These are phyloP conservation scores for Telfairia occidentalis DNA, from an alignment of 331 rosid species.

Conservation along the genomic window DNA sequence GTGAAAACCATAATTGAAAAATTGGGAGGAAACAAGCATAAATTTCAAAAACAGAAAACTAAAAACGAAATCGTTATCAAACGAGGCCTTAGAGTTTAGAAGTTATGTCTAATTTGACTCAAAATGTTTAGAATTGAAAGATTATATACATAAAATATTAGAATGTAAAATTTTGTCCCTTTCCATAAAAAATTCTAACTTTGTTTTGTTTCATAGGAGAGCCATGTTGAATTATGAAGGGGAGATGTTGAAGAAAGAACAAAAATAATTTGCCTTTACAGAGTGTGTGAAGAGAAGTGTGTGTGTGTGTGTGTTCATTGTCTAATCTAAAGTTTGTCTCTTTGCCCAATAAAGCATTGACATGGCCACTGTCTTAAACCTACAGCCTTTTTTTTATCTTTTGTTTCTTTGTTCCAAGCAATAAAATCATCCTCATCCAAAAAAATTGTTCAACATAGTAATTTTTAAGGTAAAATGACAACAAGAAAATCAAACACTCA, in stretches of 20 bases:
- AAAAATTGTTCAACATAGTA: background rate
- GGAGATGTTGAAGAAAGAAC: background rate
- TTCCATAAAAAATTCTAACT: too few species aligned
- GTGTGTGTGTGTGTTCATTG: background rate
- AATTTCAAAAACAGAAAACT: too few species aligned
- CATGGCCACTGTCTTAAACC: background rate
- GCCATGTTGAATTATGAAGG: background rate
- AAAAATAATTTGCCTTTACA: slow-evolving; percentile 4
- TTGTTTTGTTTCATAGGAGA: too few species aligned
- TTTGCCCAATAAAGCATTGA: background rate
- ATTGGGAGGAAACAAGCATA: too few species aligned
- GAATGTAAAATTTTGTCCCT: background rate
- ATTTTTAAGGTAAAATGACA: background rate
- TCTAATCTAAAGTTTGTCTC: background rate
- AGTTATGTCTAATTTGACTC: too few species aligned
- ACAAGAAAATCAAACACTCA: background rate
- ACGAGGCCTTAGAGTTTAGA: too few species aligned
- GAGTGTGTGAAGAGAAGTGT: background rate
- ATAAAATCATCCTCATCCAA: background rate
- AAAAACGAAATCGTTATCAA: too few species aligned
- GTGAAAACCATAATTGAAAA: too few species aligned
- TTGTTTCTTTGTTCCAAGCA: background rate
- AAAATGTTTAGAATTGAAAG: background rate
- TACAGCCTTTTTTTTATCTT: background rate
- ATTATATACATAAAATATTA: too few species aligned